Evolutionary conservation across 192 early-diverging fungal species (phyloP), one percentile per base, ranked within the genome.

Genomic region (Thoreauomyces humboldtii): DNA sequence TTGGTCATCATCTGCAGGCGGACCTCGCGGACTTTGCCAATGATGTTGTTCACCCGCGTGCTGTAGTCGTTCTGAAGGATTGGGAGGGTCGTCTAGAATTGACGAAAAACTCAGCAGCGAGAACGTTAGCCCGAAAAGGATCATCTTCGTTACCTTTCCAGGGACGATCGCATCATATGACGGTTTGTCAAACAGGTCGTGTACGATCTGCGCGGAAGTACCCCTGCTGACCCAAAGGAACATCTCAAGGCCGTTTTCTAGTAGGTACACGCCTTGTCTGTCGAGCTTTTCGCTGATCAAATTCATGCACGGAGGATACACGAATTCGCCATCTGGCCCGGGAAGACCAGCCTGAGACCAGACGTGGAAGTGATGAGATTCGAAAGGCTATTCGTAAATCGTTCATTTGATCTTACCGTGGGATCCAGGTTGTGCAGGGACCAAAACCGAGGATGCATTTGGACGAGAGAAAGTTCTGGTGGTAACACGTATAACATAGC

Each of bases 141-240:
- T n/a, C 38, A n/a, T 41, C 44, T 31, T 25, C 2, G 59, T 63
- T 72, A 92, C 88, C 86, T 90, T 88, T 61, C 92, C 93, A 38
- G 79, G 77, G 42, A 81, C 78, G 38, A 98, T 59, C 28, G 86
- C 86, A 17, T 91, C 92, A 72, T 94, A 92, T 25, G 78, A 76
- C 19, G 83, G 77, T 2, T 86, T 84, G 46, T 88, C 89, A 61
- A 98, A 88, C 57, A 98, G 79, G 50, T 83, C 78, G 35, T 79
- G 73, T 57, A 83, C 85, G 3, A 96, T 60, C 36, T 90, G 82
- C n/a, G 91, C 88, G 19, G 76, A 75, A 7, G 84, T 88, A n/a
- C 83, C 85, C 36, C 91, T 81, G 4, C 92, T 91, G 33, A 98
- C 77, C 91, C 92, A 97, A 45, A 98, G 66, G 72, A 91, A 94